phyloP scores from a whole-genome alignment of 1,284 basidiomycete species.

The Lignosus rhinocerotis region DNA sequence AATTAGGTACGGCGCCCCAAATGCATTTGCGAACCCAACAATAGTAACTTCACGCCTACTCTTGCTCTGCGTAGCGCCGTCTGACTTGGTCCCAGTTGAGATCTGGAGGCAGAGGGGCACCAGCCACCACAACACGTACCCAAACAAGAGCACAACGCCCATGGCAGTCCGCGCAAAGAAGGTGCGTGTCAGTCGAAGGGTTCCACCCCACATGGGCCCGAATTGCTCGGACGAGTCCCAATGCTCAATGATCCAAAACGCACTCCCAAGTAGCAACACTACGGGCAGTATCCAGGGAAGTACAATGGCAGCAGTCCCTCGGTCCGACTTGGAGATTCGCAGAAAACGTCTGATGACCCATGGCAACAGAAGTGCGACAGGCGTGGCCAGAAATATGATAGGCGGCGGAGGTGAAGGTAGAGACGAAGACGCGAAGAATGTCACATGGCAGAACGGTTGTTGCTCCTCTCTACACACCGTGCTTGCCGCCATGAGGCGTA shows the following conservation, averaged over 20 bases:
- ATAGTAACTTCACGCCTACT: conserved; percentile 60
- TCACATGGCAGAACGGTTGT: conserved; percentile 82
- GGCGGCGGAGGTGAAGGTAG: conserved; percentile 61
- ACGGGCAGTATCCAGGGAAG: conserved; percentile 60
- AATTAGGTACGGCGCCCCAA: conserved; percentile 85
- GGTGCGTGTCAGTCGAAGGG: conserved; percentile 57
- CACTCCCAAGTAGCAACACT: conserved; percentile 56
- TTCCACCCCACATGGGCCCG: conserved; percentile 39
- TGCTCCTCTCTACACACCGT: conserved; percentile 96
- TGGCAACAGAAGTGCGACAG: conserved; percentile 61
- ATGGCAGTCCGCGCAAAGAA: conserved; percentile 63
- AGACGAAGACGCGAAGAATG: conserved; percentile 80
- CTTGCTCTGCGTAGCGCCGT: conserved; percentile 14
- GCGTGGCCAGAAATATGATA: conserved; percentile 57
- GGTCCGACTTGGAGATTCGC: conserved; percentile 69
- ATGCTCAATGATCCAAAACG: conserved; percentile 84
- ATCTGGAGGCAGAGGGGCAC: conserved; percentile 76
- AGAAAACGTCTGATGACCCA: conserved; percentile 59
- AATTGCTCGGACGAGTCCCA: conserved; percentile 55
- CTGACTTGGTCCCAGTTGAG: conserved; percentile 27
- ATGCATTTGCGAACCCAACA: conserved; percentile 88
- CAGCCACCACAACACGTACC: conserved; percentile 67
- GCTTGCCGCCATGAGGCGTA: conserved; percentile 73
- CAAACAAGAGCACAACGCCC: conserved; percentile 50
- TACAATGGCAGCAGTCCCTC: conserved; percentile 68